A percentile compares a stretch with the other conserved stretches of the same genome.
Conservation (phyloP, 108 stramenopile genomes). For the Nitzschia sp. region DNA sequence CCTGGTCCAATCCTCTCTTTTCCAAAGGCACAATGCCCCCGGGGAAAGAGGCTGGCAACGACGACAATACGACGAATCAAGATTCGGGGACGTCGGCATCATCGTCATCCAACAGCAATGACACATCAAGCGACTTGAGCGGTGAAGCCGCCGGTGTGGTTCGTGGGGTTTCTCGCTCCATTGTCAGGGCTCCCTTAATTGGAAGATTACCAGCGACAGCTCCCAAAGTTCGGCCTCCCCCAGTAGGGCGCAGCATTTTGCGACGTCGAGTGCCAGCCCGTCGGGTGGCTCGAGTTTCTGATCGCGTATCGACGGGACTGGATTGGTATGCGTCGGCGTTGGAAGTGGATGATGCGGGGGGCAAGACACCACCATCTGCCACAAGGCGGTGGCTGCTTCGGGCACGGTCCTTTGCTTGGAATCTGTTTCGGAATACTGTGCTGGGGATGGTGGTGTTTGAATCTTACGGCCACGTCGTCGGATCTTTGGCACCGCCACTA, state of each 20-base stretch:
- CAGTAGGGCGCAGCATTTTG: neutral
- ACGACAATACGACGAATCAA: too few species aligned
- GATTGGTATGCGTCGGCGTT: conserved; percentile 39
- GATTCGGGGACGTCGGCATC: too few species aligned
- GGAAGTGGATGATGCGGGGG: neutral
- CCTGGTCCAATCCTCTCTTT: too few species aligned
- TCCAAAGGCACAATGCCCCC: too few species aligned
- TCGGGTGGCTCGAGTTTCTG: conserved; percentile 54
- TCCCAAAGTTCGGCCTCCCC: neutral
- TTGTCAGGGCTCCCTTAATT: conserved; percentile 13
- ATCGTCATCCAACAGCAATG: conserved; percentile 4
- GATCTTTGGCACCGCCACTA: conserved; percentile 20
- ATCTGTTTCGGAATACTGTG: conserved; percentile 57
- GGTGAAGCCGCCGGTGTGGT: conserved; percentile 31
- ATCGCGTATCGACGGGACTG: conserved; percentile 65
- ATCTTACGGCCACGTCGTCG: conserved; percentile 52
- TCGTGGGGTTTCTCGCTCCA: conserved; percentile 21
- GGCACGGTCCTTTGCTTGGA: conserved; percentile 9
- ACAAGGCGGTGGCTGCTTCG: neutral
- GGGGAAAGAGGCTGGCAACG: too few species aligned
- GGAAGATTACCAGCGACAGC: conserved; percentile 6
- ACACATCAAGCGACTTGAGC: neutral
- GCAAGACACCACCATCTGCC: neutral
- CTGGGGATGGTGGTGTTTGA: conserved; percentile 72
- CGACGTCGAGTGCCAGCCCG: conserved; percentile 19